Base-by-base conservation (phyloP, 176 grass and related monocot species). In the Canna indica region DNA sequence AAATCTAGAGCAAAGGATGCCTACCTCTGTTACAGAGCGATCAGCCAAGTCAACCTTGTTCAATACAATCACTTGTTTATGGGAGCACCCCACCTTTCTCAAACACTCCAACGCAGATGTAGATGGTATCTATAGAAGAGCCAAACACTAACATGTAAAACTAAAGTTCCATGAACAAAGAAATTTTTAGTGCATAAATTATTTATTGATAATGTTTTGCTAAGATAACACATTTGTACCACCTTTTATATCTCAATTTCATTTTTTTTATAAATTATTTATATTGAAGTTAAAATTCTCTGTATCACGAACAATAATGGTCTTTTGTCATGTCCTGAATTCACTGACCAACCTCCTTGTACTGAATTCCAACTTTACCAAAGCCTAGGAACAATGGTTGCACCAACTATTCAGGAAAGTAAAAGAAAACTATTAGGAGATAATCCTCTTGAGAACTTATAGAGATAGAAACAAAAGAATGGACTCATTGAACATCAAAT, bases 31-130 rank as follows among this genome's bases (percentile, higher is more conserved):
- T 29, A 73, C 73, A 20, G 47, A 83, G 9, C 45, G 67, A 82
- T 87, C 79, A 1, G 86, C 84, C 12, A 95, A 74, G 61, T 90
- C 86, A 27, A 78, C 70, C 63, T 95, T 90, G 84, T 83, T 95
- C 76, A 95, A 79, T 15, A 75, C 76, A 30, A 87, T 42, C 36
- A 76, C 41, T 69, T 81, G 86, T 22, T 64, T 41, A 46, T 86
- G 54, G 24, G 53, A 78, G 59, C 83, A 77, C 0, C 64, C 18
- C 50, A 64, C 47, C 64, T 70, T 52, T 70, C 63, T 48, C 38
- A 85, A 70, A 54, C 44, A 60, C 73, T 69, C 77, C 47, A 83
- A 81, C 42, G 74, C 76, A 34, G 84, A 95, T 53, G 87, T 76
- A 67, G 38, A 27, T 13, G 91, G 87, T 45, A 80, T 52, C 88